These are phyloP conservation scores for Aspergillus sclerotioniger DNA, from an alignment of 495 filamentous ascomycete genomes.

Conservation along the genomic window DNA sequence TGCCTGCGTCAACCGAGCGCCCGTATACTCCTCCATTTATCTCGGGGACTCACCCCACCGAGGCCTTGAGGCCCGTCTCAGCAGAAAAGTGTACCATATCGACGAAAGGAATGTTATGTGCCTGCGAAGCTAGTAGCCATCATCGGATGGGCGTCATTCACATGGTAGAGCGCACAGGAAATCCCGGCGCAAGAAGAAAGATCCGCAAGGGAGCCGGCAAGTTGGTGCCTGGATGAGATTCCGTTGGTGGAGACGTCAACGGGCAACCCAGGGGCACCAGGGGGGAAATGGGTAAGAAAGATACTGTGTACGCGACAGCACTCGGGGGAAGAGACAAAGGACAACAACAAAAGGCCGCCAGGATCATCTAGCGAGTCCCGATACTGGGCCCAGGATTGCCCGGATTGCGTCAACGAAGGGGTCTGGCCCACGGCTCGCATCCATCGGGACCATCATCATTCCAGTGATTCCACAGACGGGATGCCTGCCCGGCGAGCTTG, in stretches of 20 bases:
- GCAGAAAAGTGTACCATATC: constrained; percentile 34
- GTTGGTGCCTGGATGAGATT: background rate
- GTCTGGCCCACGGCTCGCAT: no score
- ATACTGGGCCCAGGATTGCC: no score
- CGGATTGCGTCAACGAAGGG: no score
- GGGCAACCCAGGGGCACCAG: background rate
- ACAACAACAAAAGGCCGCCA: background rate
- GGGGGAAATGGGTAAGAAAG: background rate
- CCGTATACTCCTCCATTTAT: constrained; percentile 3
- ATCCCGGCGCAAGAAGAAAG: background rate
- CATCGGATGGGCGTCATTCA: constrained; percentile 7
- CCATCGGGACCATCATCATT: no score
- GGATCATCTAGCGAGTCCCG: background rate
- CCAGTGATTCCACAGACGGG: no score
- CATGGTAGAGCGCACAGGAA: constrained; percentile 11
- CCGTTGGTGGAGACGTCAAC: background rate
- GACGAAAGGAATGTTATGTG: constrained; percentile 12
- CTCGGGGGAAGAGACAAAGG: background rate
- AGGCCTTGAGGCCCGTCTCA: constrained; percentile 37
- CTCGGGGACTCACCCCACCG: constrained; percentile 34
- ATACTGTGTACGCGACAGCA: background rate
- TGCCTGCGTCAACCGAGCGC: background rate
- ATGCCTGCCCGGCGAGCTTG: no score
- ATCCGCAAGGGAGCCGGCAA: constrained; percentile 4
- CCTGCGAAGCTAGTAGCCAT: constrained; percentile 14